Evolutionary conservation across 176 grass and related monocot genomes (phyloP).

Genomic region (Typha latifolia): DNA sequence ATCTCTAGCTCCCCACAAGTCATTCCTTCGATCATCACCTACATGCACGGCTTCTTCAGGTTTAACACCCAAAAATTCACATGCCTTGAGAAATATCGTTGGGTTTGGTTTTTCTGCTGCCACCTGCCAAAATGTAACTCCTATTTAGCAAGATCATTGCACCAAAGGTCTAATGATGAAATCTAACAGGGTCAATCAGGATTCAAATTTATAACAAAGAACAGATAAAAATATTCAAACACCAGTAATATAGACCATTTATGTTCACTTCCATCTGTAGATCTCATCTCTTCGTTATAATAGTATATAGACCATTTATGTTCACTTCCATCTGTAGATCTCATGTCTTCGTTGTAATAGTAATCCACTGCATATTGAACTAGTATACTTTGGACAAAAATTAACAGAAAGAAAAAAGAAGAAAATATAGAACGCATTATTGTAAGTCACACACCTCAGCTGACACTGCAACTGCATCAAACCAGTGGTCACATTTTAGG

Average conservation of each 20-base stretch:
- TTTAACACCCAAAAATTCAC: conserved; percentile 67
- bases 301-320: too few species aligned
- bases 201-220: not conserved
- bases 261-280: too few species aligned
- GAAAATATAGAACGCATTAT: not conserved
- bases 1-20: conserved; percentile 91
- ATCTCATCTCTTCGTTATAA: too few species aligned
- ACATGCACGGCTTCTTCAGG: conserved; percentile 89
- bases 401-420: conserved; percentile 9
- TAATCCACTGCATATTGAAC: too few species aligned
- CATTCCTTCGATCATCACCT: conserved; percentile 91
- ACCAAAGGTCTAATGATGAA: not conserved
- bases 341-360: too few species aligned
- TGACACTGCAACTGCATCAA: conserved; percentile 87
- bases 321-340: too few species aligned
- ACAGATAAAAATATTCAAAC: too few species aligned
- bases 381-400: not conserved
- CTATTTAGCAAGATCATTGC: not conserved
- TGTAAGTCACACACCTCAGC: conserved; percentile 51
- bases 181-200: not conserved
- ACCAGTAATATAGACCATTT: too few species aligned
- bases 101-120: conserved; percentile 94
- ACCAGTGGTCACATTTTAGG: conserved; percentile 85
- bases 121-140: conserved; percentile 32
- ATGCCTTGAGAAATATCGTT: conserved; percentile 93